phyloP scores from a whole-genome alignment of 192 early-diverging fungal species.

The Rhizoclosmatium globosum region DNA sequence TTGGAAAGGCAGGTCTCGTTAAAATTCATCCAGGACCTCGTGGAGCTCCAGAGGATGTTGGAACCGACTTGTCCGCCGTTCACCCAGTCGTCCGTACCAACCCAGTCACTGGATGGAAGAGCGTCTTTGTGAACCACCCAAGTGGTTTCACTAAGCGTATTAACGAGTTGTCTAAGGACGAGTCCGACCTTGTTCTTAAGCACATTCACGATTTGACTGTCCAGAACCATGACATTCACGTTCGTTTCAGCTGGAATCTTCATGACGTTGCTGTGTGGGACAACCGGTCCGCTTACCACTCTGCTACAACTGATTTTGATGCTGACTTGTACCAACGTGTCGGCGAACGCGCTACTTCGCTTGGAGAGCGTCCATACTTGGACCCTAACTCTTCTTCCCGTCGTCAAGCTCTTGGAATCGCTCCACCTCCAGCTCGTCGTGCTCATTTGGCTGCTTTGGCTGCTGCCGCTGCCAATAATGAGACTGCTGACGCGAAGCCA shows the following conservation, averaged over 20 bases:
- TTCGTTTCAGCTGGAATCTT: constrained; percentile 50
- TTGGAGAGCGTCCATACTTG: constrained; percentile 50
- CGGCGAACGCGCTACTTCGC: constrained; percentile 44
- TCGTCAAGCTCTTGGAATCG: constrained; percentile 17
- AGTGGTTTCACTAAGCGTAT: constrained; percentile 42
- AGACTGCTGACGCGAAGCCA: too few relatives aligned
- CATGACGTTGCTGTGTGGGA: constrained; percentile 56
- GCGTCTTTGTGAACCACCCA: constrained; percentile 37
- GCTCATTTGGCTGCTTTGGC: constrained; percentile 1
- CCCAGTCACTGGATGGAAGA: constrained; percentile 61
- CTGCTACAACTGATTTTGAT: constrained; percentile 48
- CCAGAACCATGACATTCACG: constrained; percentile 50
- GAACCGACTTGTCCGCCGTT: constrained; percentile 41
- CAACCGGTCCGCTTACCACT: constrained; percentile 48
- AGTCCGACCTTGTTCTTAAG: constrained; percentile 48
- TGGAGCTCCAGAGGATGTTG: constrained; percentile 41
- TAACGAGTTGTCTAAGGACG: constrained; percentile 21
- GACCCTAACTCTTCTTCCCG: constrained; percentile 16
- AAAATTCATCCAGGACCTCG: constrained; percentile 4
- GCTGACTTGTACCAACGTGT: constrained; percentile 25
- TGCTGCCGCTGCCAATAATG: neutral
- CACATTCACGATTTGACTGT: constrained; percentile 39
- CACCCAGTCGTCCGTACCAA: constrained; percentile 58
- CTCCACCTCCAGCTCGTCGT: neutral
- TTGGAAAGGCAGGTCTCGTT: neutral